Percentiles rank a stretch among this genome's conserved stretches.
These are phyloP conservation scores for Hirschfeldia incana DNA, from an alignment of 345 rosid genomes.

Conservation along the genomic window DNA sequence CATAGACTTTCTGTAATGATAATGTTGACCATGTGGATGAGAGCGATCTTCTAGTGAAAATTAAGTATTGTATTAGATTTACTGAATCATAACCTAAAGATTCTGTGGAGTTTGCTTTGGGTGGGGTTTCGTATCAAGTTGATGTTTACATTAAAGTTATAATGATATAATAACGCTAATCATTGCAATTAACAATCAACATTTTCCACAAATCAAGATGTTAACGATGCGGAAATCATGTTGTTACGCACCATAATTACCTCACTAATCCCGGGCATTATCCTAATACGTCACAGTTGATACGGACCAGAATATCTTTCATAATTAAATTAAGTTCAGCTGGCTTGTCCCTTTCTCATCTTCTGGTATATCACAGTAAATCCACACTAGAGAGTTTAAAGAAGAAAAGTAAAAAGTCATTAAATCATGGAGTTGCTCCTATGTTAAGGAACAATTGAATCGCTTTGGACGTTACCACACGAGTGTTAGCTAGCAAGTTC, in stretches of 20 bases:
- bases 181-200: constrained; percentile 27
- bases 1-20: constrained; percentile 17
- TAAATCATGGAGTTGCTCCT: constrained; percentile 45
- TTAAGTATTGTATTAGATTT: constrained; percentile 34
- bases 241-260: constrained; percentile 59
- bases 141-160: constrained; percentile 51
- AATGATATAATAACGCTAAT: not conserved
- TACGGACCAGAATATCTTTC: constrained; percentile 10
- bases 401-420: not conserved
- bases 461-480: constrained; percentile 32
- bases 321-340: constrained; percentile 36
- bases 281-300: constrained; percentile 31
- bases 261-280: constrained; percentile 41
- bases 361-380: constrained; percentile 38
- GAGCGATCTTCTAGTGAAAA: constrained; percentile 16
- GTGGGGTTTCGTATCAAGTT: constrained; percentile 54
- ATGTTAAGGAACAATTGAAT: constrained; percentile 57
- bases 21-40: constrained; percentile 32
- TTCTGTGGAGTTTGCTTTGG: constrained; percentile 36
- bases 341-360: constrained; percentile 35
- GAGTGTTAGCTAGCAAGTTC: constrained; percentile 3
- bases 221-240: constrained; percentile 53
- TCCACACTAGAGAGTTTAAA: constrained; percentile 1
- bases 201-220: constrained; percentile 54
- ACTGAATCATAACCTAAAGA: constrained; percentile 64